Conservation (phyloP, 1,284 basidiomycete species). For the Phellinidium pouzarii region DNA sequence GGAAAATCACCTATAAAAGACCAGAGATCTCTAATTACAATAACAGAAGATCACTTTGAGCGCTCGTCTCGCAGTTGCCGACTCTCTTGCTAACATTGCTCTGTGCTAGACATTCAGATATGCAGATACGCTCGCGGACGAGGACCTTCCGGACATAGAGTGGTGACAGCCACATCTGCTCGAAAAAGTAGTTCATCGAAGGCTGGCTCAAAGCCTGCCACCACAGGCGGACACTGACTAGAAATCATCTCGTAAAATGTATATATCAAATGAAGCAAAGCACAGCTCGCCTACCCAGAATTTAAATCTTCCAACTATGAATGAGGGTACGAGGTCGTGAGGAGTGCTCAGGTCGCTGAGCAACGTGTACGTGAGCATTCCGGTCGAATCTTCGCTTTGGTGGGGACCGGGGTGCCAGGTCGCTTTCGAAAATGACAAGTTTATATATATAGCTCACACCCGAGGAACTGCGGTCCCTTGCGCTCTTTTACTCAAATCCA, state of each 20-base stretch:
- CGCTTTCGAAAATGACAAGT: neutral
- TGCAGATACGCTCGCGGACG: constrained; percentile 2
- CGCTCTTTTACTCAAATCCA: neutral
- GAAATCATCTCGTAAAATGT: constrained; percentile 6
- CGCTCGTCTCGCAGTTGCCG: too few relatives aligned
- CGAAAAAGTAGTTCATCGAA: neutral
- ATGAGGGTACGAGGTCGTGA: constrained; percentile 6
- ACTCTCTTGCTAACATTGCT: too few relatives aligned
- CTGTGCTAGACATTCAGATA: too few relatives aligned
- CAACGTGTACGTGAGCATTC: neutral
- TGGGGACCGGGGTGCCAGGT: neutral
- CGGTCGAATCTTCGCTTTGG: neutral
- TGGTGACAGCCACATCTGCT: neutral
- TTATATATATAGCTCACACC: constrained; percentile 5
- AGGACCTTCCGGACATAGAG: neutral
- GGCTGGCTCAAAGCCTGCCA: constrained; percentile 5
- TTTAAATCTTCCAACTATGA: constrained; percentile 6
- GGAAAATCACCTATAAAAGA: too few relatives aligned
- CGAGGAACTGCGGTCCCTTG: constrained; percentile 9
- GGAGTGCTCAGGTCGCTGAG: constrained; percentile 8
- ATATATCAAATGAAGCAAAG: too few relatives aligned
- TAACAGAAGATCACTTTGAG: too few relatives aligned
- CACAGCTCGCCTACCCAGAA: constrained; percentile 1
- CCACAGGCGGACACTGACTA: constrained; percentile 7
- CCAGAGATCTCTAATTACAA: too few relatives aligned